These are phyloP conservation scores for Camelina neglecta DNA, from an alignment of 345 rosid species.

Conservation along the genomic window DNA sequence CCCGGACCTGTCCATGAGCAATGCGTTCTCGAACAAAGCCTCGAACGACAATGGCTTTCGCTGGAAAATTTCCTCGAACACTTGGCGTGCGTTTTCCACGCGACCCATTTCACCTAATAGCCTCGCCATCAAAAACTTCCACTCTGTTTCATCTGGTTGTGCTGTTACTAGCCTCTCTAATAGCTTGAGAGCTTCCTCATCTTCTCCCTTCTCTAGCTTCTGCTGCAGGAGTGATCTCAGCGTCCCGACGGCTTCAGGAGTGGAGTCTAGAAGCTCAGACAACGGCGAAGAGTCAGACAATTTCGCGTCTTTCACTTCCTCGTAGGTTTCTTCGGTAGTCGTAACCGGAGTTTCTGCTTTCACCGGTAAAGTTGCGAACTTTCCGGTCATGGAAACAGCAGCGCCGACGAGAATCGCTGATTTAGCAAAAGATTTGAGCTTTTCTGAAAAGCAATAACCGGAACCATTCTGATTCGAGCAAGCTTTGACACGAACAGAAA, in stretches of 20 bases:
- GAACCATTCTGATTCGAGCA: slow-evolving; percentile 35
- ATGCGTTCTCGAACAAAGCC: slow-evolving; percentile 87
- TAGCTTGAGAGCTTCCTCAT: slow-evolving; percentile 63
- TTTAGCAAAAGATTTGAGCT: slow-evolving; percentile 55
- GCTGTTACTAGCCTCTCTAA: slow-evolving; percentile 55
- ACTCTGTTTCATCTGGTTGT: slow-evolving; percentile 66
- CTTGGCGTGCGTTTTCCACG: slow-evolving; percentile 61
- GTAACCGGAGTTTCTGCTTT: slow-evolving; percentile 62
- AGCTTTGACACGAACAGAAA: slow-evolving; percentile 40
- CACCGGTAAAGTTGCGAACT: slow-evolving; percentile 51
- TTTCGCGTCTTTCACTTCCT: slow-evolving; percentile 34
- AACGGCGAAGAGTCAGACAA: slow-evolving; percentile 46
- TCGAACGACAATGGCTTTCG: slow-evolving; percentile 81
- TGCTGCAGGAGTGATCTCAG: slow-evolving; percentile 65
- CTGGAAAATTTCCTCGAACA: slow-evolving; percentile 84
- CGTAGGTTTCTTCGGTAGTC: slow-evolving; percentile 43
- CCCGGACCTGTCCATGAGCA: slow-evolving; percentile 78
- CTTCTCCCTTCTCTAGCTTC: slow-evolving; percentile 77
- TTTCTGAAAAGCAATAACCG: slow-evolving; percentile 26
- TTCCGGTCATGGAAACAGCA: slow-evolving; percentile 56
- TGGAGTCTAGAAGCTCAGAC: slow-evolving; percentile 56
- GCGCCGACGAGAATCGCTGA: slow-evolving; percentile 60
- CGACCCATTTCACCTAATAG: slow-evolving; percentile 63
- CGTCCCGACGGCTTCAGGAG: slow-evolving; percentile 56
- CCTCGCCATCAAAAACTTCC: slow-evolving; percentile 84